Base-by-base conservation (phyloP, 257 asterid genomes). In the Solanum lignicaule region DNA sequence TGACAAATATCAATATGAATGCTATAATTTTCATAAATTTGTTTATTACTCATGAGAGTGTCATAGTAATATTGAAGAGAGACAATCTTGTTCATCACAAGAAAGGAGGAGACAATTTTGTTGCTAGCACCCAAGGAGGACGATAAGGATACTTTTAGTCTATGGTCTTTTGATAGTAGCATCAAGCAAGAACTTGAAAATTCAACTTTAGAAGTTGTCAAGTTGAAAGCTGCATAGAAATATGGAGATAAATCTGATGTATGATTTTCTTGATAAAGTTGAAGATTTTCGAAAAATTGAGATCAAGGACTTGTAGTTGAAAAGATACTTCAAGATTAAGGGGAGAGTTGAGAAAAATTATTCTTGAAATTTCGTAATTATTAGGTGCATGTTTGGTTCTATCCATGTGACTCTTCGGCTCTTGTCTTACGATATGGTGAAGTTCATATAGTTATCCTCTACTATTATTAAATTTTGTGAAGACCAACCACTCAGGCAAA, bases 191-290 rank as follows among this genome's bases (percentile, higher is more conserved):
- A 39, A 78, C n/a, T 25, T 29, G 65, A 41, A 78, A 78, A 7
- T n/a, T 41, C 84, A 78, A 43, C 35, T 43, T 78, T 41, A 74
- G 84, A 48, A 48, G 58, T 15, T 48, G 58, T 78, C 65, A 29
- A 41, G 60, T 78, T 41, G 84, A 78, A 78, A n/a, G 36, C 60
- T 78, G 9, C 62, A 25, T 78, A 78, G 62, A 78, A 68, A 68
- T 15, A 87, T 86, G 71, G 95, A 93, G 88, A 92, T 94, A 75
- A 91, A 92, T 92, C 91, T 96, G 87, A 94, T 95, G 98, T 94
- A 92, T 85, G 98, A 94, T 93, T 95, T 96, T 90, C 97, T 95
- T 73, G 98, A 95, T 90, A 18, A 55, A 55, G n/a, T 43, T 23
- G 27, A n/a, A 82, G 62, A n/a, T 27, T 66, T 14, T 83, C 48